Evolutionary conservation across 164 flowering plant genomes (phyloP), one percentile per base, ranked within the genome.

Genomic region (Vitis rupestris): DNA sequence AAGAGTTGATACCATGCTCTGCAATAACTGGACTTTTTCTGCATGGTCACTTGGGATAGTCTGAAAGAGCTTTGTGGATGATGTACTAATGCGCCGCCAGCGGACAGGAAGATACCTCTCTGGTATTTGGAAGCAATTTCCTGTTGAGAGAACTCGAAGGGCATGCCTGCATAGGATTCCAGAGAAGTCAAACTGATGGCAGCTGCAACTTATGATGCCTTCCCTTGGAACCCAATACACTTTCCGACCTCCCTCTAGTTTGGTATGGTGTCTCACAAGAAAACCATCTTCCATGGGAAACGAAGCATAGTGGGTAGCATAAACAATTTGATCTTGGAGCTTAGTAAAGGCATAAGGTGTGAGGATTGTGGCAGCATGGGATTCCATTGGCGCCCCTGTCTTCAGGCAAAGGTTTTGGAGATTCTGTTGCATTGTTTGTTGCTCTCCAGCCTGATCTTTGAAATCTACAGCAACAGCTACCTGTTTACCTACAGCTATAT

Each of bases 371-470:
- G 98, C 93, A 19, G 98, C 97, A 76, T 94, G 93, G 47, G 98
- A 88, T 79, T 94, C 97, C 98, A 92, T 92, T 3, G 98, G 98
- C 2, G 98, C 93, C 15, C 97, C 97, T 13, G 97, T 94, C 79
- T 94, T 94, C 47, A 94, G 82, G 81, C 86, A 82, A 53, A 92
- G 88, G 75, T 90, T 94, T 73, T 94, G 98, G 52, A 92, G 86
- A 80, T 94, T 94, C 79, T 92, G 97, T 75, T 92, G 97, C 98
- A 92, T 94, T 53, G 92, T 90, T 68, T 90, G 96, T 59, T 90
- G 97, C 73, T 94, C 98, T 68, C 93, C 94, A 23, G 97, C 84
- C 81, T 91, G 97, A 78, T 94, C 98, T 84, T 85, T 91, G 61
- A 91, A 94, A 74, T 94, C 98, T 51, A 89, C 85, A 10, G 94